phyloP scores from a whole-genome alignment of 345 rosid species.

The Cochlearia excelsa region DNA sequence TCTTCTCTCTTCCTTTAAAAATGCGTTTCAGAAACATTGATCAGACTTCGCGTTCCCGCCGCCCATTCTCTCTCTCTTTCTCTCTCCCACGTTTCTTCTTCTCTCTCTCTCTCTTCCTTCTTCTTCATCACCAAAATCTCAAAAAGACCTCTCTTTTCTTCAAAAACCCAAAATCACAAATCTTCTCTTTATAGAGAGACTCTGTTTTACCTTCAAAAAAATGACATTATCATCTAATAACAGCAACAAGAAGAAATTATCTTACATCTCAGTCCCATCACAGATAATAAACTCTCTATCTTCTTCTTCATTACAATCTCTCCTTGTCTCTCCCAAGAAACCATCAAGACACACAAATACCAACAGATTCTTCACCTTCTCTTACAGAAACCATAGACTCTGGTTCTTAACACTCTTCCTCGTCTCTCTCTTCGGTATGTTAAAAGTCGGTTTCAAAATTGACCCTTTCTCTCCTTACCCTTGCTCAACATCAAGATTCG shows the following conservation, averaged over 20 bases:
- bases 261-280: conserved; percentile 70
- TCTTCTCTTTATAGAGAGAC: not conserved
- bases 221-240: conserved; percentile 47
- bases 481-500: too few relatives aligned
- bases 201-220: conserved; percentile 5
- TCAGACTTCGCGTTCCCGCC: conserved; percentile 45
- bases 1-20: conserved; percentile 33
- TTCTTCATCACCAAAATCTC: too few relatives aligned
- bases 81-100: conserved; percentile 32
- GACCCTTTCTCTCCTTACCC: conserved; percentile 58
- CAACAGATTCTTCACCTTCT: conserved; percentile 36
- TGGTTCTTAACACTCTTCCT: conserved; percentile 69
- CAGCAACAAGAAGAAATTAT: conserved; percentile 42
- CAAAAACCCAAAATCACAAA: not conserved
- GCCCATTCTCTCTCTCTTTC: conserved; percentile 22
- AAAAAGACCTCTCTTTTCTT: too few relatives aligned
- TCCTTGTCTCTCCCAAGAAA: conserved; percentile 66
- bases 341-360: conserved; percentile 30
- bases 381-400: conserved; percentile 46
- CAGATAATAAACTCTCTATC: conserved; percentile 67
- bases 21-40: conserved; percentile 39
- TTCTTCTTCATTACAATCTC: conserved; percentile 70
- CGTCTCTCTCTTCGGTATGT: conserved; percentile 63
- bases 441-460: conserved; percentile 51
- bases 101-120: conserved; percentile 16